A percentile compares a stretch with the other conserved stretches of the same genome.
Conservation (phyloP, 345 rosid genomes). For the Noccaea bulbosa region DNA sequence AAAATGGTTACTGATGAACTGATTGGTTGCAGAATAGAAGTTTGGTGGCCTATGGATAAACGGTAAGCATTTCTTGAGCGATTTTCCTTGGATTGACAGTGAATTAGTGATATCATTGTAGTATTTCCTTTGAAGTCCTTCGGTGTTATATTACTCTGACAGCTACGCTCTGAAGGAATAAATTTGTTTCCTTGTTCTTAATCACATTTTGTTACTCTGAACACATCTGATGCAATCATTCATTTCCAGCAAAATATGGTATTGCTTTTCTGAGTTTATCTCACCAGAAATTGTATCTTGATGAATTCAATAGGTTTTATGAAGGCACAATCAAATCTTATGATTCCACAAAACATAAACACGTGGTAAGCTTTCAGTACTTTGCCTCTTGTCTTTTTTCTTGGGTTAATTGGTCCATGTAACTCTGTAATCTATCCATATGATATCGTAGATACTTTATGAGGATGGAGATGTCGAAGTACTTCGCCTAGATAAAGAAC, state of each 20-base stretch:
- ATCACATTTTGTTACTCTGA: slow-evolving; percentile 2
- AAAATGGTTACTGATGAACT: slow-evolving; percentile 65
- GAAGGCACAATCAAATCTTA: slow-evolving; percentile 89
- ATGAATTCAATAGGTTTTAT: slow-evolving; percentile 75
- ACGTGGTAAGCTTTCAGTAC: slow-evolving; percentile 68
- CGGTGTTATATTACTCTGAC: background rate
- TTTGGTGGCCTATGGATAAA: slow-evolving; percentile 99
- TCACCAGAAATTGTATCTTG: slow-evolving; percentile 23
- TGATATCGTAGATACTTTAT: slow-evolving; percentile 65
- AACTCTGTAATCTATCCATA: slow-evolving; percentile 14
- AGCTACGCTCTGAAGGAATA: slow-evolving; percentile 7
- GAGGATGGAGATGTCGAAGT: slow-evolving; percentile 98
- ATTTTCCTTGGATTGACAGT: slow-evolving; percentile 23
- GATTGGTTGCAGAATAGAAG: slow-evolving; percentile 82
- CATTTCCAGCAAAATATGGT: slow-evolving; percentile 1
- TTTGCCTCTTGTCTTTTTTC: slow-evolving; percentile 15
- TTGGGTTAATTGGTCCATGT: slow-evolving; percentile 17
- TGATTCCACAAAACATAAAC: slow-evolving; percentile 76
- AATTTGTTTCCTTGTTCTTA: slow-evolving; percentile 11
- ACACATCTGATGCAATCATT: slow-evolving; percentile 25
- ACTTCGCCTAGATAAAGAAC: slow-evolving; percentile 80
- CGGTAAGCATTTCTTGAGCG: slow-evolving; percentile 53
- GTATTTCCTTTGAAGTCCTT: background rate
- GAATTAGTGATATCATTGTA: background rate
- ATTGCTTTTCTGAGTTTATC: slow-evolving; percentile 13